Base-by-base conservation (phyloP, 2,329 filamentous ascomycete species). In the Fusarium concolor region DNA sequence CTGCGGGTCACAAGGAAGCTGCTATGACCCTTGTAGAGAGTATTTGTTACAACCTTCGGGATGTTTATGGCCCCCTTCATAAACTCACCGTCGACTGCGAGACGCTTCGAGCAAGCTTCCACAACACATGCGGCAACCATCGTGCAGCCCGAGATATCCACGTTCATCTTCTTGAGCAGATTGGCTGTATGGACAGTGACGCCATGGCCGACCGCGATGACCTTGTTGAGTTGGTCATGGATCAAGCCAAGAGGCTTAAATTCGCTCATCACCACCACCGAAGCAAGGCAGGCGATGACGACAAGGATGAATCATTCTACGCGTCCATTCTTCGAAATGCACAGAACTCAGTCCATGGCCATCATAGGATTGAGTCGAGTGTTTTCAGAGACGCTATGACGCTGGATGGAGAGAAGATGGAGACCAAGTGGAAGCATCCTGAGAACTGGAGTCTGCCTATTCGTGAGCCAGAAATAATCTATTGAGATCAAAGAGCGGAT, bases 351-450 rank as follows among this genome's bases (percentile, higher is more conserved):
- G 26, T 56, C 1, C 10, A 47, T 33, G 35, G 20, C 0, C 35
- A 52, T 2, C 26, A 52, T 4, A 14, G 53, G 22, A 14, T 33
- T 0, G 45, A 52, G 17, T 56, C 53, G 1, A 29, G 11, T 0
- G 22, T 14, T 6, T 51, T 51, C 0, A 38, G 44, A 0, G 52
- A 41, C 9, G 41, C 14, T 1, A 26, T 51, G 2, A 41, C 47
- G 7, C 18, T 56, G 14, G 53, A 51, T 6, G 53, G 43, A 0
- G 52, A 56, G 20, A 51, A 52, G 53, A 20, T 39, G 20, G 53
- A 56, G 35, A 56, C 45, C 4, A 56, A 51, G 53, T 56, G 53
- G 53, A 51, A 56, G 44, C 53, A 51, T 5, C 53, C 53, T 6
- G 53, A 56, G 17, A 41, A 56, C 14, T 56, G 53, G 53, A 56